phyloP scores from a whole-genome alignment of 108 stramenopile species.

The Pinguiococcus pyrenoidosus region DNA sequence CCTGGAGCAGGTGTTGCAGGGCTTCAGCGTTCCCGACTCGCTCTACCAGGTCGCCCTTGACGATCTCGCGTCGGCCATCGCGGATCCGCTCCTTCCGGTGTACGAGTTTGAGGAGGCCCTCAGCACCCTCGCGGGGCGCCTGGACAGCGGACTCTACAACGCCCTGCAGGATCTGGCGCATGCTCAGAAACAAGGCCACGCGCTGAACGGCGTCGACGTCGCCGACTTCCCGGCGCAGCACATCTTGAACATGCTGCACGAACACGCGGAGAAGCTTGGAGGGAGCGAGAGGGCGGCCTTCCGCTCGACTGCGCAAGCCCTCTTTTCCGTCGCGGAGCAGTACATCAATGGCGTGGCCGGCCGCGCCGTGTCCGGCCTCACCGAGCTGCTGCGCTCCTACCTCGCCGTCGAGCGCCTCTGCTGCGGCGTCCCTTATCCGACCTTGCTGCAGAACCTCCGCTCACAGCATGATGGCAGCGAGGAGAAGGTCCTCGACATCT shows the following conservation, averaged over 20 bases:
- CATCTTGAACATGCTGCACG: conserved; percentile 43
- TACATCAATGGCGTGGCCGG: conserved; percentile 3
- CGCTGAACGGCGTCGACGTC: conserved; percentile 3
- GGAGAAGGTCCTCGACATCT: conserved; percentile 54
- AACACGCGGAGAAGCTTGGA: conserved; percentile 12
- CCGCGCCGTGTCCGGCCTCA: conserved; percentile 47
- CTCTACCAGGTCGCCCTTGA: conserved; percentile 44
- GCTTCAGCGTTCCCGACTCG: conserved; percentile 50
- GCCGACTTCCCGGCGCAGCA: conserved; percentile 52
- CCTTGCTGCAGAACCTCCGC: conserved; percentile 70
- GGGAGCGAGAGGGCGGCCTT: conserved; percentile 6
- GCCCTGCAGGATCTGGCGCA: conserved; percentile 20
- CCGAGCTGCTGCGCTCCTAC: conserved; percentile 59
- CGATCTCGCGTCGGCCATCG: conserved; percentile 52
- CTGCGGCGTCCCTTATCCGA: conserved; percentile 65
- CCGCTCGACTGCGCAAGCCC: conserved; percentile 1
- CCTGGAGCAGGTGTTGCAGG: conserved; percentile 65
- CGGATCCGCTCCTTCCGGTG: conserved; percentile 60
- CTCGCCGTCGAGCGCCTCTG: conserved; percentile 69
- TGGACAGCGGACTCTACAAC: conserved; percentile 52
- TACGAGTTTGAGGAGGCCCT: conserved; percentile 83
- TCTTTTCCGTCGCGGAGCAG: background rate
- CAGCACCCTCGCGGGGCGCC: conserved; percentile 74
- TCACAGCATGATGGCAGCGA: conserved; percentile 53
- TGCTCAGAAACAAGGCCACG: background rate